Evolutionary conservation across 495 filamentous ascomycete genomes (phyloP), one percentile per base, ranked within the genome.

Genomic region (Aspergillus bertholletiae): DNA sequence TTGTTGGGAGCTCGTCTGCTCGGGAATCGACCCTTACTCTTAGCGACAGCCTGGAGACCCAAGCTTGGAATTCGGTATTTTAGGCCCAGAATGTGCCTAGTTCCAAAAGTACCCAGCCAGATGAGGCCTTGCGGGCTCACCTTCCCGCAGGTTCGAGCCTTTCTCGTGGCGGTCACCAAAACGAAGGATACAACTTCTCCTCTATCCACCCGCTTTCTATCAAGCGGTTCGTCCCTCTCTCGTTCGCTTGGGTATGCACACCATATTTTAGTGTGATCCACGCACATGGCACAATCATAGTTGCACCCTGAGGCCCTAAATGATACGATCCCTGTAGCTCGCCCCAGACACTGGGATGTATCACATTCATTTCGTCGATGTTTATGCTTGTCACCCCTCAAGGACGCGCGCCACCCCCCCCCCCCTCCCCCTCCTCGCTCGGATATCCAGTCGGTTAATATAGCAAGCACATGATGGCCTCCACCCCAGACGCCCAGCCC

Each of bases 211-310:
- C 48, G 35, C 44, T 27, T 51, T 49, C 40, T 51, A 46, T 56
- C 54, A 53, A 51, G 34, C 21, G 15, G 41, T 39, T 37, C 43
- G n/a, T n/a, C n/a, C n/a, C 21, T 35, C 46, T 15, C 32, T 40
- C 47, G 15, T 49, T 32, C 49, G 12, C 39, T 34, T 37, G 53
- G 44, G 48, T 53, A 57, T 50, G 49, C 40, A 54, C 55, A 41
- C 28, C 30, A 30, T 49, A 45, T 23, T 39, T 59, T 59, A 61
- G 56, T 21, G 48, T 41, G 51, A 58, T 57, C 59, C 59, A 59
- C 56, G 54, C 62, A 65, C 52, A 46, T 62, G 59, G 62, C 57
- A 56, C 56, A 46, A 54, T 51, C 51, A 60, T 56, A 58, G 54
- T 57, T 51, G 49, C 58, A 48, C 46, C 51, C 56, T 55, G 46